Base-by-base conservation (phyloP, 2,329 filamentous ascomycete species). In the Pyricularia sp. region DNA sequence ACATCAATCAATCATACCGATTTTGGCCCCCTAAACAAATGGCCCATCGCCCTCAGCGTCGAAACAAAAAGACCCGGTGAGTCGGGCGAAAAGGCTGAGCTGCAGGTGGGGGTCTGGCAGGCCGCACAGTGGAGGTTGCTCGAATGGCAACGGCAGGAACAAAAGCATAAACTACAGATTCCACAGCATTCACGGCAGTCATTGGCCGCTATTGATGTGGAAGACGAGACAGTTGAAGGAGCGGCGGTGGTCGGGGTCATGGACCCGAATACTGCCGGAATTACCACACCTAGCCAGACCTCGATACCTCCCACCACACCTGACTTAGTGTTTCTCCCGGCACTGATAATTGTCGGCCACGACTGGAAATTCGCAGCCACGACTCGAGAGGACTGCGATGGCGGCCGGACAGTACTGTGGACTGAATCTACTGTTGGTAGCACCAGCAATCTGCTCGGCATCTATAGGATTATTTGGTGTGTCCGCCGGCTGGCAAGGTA, bases 1-100 rank as follows among this genome's bases (percentile, higher is more conserved):
- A 36, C 12, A 36, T 36, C 12, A 3, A 36, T 36, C 12, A 36
- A 36, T 36, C 12, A 36, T 36, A 36, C 33, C 33, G 11, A 36
- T 6, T 36, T 36, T 36, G 33, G 33, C 33, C 31, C 31, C 28
- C 28, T 69, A 11, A 31, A 33, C 20, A 58, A 36, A 31, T 66
- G n/a, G 10, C 68, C 68, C n/a, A 28, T 69, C 64, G 68, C 68
- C 6, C 28, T 69, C n/a, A 69, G 68, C 64, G 63, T 69, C 68
- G 42, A 64, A 58, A 69, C 64, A 12, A 69, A 42, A 65, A 59
- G 31, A 33, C 68, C 68, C 20, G 25, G 50, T 20, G 42, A 26
- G 14, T 59, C 64, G 20, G 50, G 17, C 23, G 55, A 66, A 9
- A 23, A 26, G 7, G 68, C 68, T 7, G n/a, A 30, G 36, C 11